These are phyloP conservation scores for Phytopythium cucurbitacearum DNA, from an alignment of 352 stramenopile genomes.

Conservation along the genomic window DNA sequence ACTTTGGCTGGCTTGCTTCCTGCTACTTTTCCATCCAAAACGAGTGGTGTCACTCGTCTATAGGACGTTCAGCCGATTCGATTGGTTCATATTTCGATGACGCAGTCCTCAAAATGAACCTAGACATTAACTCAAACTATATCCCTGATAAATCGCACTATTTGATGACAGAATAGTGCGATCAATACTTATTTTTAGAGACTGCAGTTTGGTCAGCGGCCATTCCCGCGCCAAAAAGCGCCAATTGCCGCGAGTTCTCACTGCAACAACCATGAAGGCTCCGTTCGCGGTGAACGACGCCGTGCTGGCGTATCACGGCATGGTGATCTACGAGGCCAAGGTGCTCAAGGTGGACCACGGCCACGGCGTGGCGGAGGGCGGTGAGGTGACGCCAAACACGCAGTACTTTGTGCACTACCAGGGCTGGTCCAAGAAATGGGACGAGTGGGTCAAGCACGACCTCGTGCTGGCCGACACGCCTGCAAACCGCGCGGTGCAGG, in stretches of 20 bases:
- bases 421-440: conserved; percentile 90
- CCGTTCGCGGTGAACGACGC: conserved; percentile 57
- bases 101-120: neutral
- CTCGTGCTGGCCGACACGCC: conserved; percentile 71
- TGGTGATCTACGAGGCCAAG: conserved; percentile 87
- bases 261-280: conserved; percentile 1
- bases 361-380: conserved; percentile 36
- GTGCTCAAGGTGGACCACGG: conserved; percentile 80
- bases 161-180: too few relatives aligned
- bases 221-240: conserved; percentile 1
- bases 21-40: neutral
- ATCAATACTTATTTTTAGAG: too few relatives aligned
- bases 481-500: conserved; percentile 49
- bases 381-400: conserved; percentile 18
- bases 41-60: conserved; percentile 2
- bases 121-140: neutral
- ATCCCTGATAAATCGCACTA: too few relatives aligned
- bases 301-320: conserved; percentile 72
- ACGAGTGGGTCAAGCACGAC: conserved; percentile 82
- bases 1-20: conserved; percentile 1
- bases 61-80: neutral
- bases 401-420: conserved; percentile 91
- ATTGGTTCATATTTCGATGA: conserved; percentile 4
- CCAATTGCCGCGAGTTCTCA: neutral
- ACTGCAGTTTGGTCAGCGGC: too few relatives aligned